A percentile compares a stretch with the other conserved stretches of the same genome.
Evolutionary conservation across 106 monocot genomes (phyloP).

Genomic region (Phalaenopsis aphrodite): DNA sequence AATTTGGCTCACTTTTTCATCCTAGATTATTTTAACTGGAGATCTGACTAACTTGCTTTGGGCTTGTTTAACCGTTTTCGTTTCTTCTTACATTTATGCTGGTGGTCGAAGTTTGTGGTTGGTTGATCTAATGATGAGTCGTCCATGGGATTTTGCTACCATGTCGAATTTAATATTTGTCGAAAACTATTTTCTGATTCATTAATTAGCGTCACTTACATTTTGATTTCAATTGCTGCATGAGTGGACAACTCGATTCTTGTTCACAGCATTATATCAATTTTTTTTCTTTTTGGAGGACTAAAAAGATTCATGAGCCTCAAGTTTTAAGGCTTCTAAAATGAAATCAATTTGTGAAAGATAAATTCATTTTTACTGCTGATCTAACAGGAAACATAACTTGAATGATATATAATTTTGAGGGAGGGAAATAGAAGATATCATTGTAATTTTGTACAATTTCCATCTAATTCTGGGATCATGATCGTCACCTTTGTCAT

Average conservation of each 20-base stretch:
- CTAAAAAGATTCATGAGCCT: background rate
- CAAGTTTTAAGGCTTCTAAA: background rate
- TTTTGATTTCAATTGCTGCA: background rate
- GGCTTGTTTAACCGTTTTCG: too few species aligned
- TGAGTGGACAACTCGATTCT: background rate
- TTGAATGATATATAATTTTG: conserved; percentile 3
- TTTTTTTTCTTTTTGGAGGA: background rate
- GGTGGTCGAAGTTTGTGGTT: too few species aligned
- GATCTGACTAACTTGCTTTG: too few species aligned
- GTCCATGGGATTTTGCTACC: too few species aligned
- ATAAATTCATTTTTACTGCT: background rate
- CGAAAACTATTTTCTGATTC: background rate
- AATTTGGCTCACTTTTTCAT: too few species aligned
- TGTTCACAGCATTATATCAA: background rate
- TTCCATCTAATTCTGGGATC: too few species aligned
- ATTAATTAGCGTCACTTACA: background rate
- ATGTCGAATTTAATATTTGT: background rate
- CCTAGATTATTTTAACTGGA: too few species aligned
- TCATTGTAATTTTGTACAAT: background rate
- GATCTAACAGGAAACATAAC: background rate
- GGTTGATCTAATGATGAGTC: too few species aligned
- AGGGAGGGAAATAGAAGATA: background rate
- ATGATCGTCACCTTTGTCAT: too few species aligned
- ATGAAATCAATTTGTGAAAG: background rate
- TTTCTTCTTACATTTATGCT: too few species aligned